Percentiles rank a stretch among this genome's conserved stretches.
Conservation (phyloP, 148 eudicot genomes). For the Camellia sinensis region DNA sequence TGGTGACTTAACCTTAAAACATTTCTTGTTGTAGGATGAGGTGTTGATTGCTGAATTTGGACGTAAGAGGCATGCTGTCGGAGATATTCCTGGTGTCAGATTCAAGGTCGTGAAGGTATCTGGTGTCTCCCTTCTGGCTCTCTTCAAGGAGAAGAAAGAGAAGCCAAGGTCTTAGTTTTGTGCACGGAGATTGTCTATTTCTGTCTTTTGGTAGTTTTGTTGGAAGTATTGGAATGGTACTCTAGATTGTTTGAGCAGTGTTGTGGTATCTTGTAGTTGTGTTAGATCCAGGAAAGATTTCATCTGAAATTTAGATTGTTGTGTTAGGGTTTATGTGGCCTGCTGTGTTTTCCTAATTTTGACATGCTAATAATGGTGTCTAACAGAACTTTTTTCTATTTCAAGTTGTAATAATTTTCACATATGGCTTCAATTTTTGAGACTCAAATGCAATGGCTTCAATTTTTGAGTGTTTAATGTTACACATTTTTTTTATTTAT, state of each 20-base stretch:
- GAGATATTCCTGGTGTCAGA: slow-evolving; percentile 98
- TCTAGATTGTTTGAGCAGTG: slow-evolving; percentile 16
- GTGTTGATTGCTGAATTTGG: slow-evolving; percentile 97
- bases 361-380: too few relatives aligned
- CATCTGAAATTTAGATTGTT: too few relatives aligned
- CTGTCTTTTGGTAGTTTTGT: slow-evolving; percentile 5
- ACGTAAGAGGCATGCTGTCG: slow-evolving; percentile 91
- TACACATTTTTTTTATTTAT: too few relatives aligned
- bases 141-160: slow-evolving; percentile 94
- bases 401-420: too few relatives aligned
- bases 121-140: slow-evolving; percentile 90
- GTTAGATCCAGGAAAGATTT: too few relatives aligned
- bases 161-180: slow-evolving; percentile 78
- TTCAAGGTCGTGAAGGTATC: slow-evolving; percentile 98
- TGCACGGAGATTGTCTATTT: not conserved
- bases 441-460: too few relatives aligned
- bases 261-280: too few relatives aligned
- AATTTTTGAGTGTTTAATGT: too few relatives aligned
- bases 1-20: not conserved
- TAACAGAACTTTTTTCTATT: too few relatives aligned
- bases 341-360: too few relatives aligned
- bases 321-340: too few relatives aligned
- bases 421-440: too few relatives aligned
- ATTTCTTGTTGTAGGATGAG: slow-evolving; percentile 52
- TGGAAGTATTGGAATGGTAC: not conserved